phyloP scores from a whole-genome alignment of 2,329 filamentous ascomycete genomes.

The Microdochium trichocladiopsis region DNA sequence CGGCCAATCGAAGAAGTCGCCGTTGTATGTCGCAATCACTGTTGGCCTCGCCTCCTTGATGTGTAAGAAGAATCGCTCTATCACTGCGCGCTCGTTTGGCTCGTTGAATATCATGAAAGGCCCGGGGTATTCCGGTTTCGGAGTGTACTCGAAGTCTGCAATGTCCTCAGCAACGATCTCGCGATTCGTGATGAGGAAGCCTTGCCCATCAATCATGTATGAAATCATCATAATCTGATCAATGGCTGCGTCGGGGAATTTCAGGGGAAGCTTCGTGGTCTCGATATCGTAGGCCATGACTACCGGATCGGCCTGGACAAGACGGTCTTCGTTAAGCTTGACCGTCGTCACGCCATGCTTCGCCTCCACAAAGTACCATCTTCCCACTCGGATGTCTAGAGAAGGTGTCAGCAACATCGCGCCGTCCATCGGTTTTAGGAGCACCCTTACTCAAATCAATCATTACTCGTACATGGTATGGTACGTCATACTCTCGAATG shows the following conservation, averaged over 20 bases:
- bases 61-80: conserved; percentile 92
- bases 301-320: conserved; percentile 90
- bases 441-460: conserved; percentile 71
- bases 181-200: conserved; percentile 94
- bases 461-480: conserved; percentile 97
- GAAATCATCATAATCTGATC: conserved; percentile 99
- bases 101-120: conserved; percentile 99
- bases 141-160: conserved; percentile 95
- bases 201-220: conserved; percentile 99
- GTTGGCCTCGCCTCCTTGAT: conserved; percentile 92
- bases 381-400: conserved; percentile 86
- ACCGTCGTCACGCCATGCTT: conserved; percentile 87
- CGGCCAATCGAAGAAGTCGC: conserved; percentile 99
- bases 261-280: conserved; percentile 89
- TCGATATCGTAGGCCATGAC: conserved; percentile 99
- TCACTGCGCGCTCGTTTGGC: conserved; percentile 76
- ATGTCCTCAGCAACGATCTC: conserved; percentile 98
- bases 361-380: conserved; percentile 93
- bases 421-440: neutral
- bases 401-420: neutral
- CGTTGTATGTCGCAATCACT: conserved; percentile 99
- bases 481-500: conserved; percentile 98
- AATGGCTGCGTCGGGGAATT: conserved; percentile 90
- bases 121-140: conserved; percentile 90
- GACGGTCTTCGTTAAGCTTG: conserved; percentile 75